Conservation (phyloP, 305 asterid species). For the Galium porrigens region DNA sequence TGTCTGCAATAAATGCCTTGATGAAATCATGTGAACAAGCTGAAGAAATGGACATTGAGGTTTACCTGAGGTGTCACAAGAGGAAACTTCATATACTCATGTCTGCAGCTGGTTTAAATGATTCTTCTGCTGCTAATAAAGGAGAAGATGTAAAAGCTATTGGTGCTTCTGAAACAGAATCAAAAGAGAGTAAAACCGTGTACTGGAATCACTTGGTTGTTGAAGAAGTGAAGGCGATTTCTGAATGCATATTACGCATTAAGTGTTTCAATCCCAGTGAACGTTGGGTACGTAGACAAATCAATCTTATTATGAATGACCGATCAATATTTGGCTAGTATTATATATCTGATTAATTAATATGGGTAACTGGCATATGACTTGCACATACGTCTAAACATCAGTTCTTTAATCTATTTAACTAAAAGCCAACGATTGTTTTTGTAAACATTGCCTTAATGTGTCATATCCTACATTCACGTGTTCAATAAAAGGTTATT, state of each 20-base stretch:
- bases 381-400: not conserved
- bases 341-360: not conserved
- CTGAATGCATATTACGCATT: slow-evolving; percentile 51
- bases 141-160: slow-evolving; percentile 23
- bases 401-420: not conserved
- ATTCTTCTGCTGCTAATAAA: slow-evolving; percentile 28
- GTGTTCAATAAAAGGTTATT: not conserved
- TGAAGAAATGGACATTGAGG: slow-evolving; percentile 46
- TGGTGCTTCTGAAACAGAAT: slow-evolving; percentile 36
- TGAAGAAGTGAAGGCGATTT: slow-evolving; percentile 81
- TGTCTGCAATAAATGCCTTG: slow-evolving; percentile 70
- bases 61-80: slow-evolving; percentile 69
- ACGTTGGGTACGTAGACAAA: slow-evolving; percentile 36
- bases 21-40: slow-evolving; percentile 61
- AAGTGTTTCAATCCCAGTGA: slow-evolving; percentile 39
- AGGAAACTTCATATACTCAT: slow-evolving; percentile 72
- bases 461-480: not conserved
- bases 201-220: slow-evolving; percentile 48
- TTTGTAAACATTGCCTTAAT: not conserved
- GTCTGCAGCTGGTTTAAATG: slow-evolving; percentile 51
- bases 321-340: not conserved
- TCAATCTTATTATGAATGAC: slow-evolving; percentile 5
- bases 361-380: not conserved
- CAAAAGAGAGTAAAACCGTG: slow-evolving; percentile 41
- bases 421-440: not conserved